Percentiles rank a stretch among this genome's conserved stretches.
phyloP scores from a whole-genome alignment of 108 stramenopile species.

The Stephanodiscus triporus region DNA sequence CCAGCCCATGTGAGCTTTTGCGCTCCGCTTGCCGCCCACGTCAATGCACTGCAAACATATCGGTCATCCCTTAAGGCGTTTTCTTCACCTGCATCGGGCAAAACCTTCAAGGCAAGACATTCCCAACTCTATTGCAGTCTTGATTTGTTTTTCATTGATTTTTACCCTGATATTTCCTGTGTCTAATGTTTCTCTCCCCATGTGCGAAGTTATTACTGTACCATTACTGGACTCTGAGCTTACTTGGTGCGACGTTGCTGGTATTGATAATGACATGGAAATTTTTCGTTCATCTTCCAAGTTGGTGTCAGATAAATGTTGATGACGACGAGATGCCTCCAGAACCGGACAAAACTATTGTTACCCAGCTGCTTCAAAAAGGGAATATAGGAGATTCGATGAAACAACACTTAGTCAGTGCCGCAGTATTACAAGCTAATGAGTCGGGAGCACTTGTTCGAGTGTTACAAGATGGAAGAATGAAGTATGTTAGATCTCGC shows the following conservation, averaged over 20 bases:
- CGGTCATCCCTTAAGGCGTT: slow-evolving; percentile 34
- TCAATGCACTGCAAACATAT: slow-evolving; percentile 53
- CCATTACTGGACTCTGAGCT: slow-evolving; percentile 40
- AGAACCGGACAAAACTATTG: slow-evolving; percentile 46
- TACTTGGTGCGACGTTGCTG: slow-evolving; percentile 41
- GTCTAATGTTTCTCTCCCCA: background rate
- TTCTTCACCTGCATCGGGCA: slow-evolving; percentile 21
- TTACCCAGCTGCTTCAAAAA: slow-evolving; percentile 41
- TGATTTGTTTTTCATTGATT: background rate
- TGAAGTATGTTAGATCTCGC: slow-evolving; percentile 49
- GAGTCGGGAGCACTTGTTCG: slow-evolving; percentile 53
- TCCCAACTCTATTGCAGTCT: background rate
- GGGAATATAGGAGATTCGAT: slow-evolving; percentile 46
- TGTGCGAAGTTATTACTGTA: slow-evolving; percentile 30
- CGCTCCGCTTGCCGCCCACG: slow-evolving; percentile 40
- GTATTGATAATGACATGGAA: slow-evolving; percentile 36
- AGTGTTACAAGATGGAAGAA: slow-evolving; percentile 46
- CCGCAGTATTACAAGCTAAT: slow-evolving; percentile 53
- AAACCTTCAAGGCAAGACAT: slow-evolving; percentile 33
- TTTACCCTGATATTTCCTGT: background rate
- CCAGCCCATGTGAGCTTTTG: slow-evolving; percentile 53
- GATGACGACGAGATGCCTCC: slow-evolving; percentile 54
- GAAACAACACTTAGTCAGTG: slow-evolving; percentile 49
- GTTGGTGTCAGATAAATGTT: slow-evolving; percentile 47
- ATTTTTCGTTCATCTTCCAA: slow-evolving; percentile 33